These are phyloP conservation scores for Lentinula novae-zelandiae DNA, from an alignment of 1,284 basidiomycete species.

Conservation along the genomic window DNA sequence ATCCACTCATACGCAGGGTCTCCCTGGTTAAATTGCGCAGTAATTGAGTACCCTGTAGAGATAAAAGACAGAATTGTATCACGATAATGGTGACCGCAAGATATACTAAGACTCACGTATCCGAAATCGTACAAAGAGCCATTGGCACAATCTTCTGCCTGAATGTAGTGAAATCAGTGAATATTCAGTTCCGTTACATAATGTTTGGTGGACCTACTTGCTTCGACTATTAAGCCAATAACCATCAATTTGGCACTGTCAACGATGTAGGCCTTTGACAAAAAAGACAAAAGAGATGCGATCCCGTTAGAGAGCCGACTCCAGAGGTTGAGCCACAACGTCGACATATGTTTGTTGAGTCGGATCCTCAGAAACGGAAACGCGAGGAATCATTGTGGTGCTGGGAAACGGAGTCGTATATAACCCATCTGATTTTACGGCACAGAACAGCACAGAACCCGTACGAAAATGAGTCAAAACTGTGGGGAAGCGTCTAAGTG, in stretches of 20 bases:
- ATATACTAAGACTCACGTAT: constrained; percentile 32
- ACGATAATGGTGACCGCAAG: neutral
- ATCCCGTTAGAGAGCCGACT: constrained; percentile 8
- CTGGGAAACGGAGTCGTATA: no score
- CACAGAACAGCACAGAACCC: no score
- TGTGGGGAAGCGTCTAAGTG: no score
- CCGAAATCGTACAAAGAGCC: constrained; percentile 39
- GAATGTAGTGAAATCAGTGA: neutral
- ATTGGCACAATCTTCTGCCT: constrained; percentile 39
- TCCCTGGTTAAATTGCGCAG: constrained; percentile 41
- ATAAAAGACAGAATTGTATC: neutral
- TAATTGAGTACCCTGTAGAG: constrained; percentile 39
- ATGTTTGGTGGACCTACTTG: constrained; percentile 7
- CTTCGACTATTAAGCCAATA: constrained; percentile 41
- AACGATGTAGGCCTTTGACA: constrained; percentile 22
- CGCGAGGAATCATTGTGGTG: no score
- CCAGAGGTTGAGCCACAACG: neutral
- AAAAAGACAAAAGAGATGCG: constrained; percentile 28
- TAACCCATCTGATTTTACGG: no score
- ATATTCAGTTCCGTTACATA: neutral
- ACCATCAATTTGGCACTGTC: constrained; percentile 34
- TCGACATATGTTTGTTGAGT: no score
- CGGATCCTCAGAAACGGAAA: no score
- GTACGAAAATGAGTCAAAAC: no score
- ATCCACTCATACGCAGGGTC: constrained; percentile 52